These are phyloP conservation scores for Niveomyces coronatus DNA, from an alignment of 2,329 filamentous ascomycete species.

Conservation along the genomic window DNA sequence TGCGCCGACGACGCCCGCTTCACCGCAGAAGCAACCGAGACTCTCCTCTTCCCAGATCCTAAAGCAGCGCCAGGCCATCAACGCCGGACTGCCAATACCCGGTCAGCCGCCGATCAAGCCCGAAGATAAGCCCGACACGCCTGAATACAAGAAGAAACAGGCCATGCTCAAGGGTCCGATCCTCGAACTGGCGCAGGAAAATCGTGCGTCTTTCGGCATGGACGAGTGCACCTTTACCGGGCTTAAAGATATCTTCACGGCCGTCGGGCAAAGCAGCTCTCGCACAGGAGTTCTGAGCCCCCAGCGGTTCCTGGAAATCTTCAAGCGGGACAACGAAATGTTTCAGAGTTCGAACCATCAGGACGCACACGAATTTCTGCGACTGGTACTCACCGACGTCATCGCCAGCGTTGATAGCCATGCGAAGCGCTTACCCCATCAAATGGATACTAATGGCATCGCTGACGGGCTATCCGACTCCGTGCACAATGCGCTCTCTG, in stretches of 20 bases:
- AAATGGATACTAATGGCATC: slow-evolving; percentile 30
- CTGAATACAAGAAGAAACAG: slow-evolving; percentile 97
- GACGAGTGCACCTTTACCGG: slow-evolving; percentile 90
- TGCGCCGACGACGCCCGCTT: slow-evolving; percentile 33
- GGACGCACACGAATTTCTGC: slow-evolving; percentile 95
- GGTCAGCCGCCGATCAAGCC: slow-evolving; percentile 51
- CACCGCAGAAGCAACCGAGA: slow-evolving; percentile 36
- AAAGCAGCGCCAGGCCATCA: slow-evolving; percentile 45
- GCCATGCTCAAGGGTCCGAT: slow-evolving; percentile 82
- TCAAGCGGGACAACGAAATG: slow-evolving; percentile 93
- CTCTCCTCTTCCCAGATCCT: slow-evolving; percentile 44
- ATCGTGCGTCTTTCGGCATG: slow-evolving; percentile 76
- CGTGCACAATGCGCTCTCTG: slow-evolving; percentile 30
- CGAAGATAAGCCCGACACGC: slow-evolving; percentile 88
- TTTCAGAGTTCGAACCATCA: slow-evolving; percentile 97
- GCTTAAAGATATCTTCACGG: slow-evolving; percentile 91
- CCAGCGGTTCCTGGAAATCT: slow-evolving; percentile 83
- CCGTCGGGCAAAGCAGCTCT: slow-evolving; percentile 69
- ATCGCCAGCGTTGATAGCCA: slow-evolving; percentile 90
- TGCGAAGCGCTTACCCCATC: slow-evolving; percentile 52
- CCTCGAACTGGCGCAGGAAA: slow-evolving; percentile 74
- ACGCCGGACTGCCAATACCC: slow-evolving; percentile 42
- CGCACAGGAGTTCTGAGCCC: slow-evolving; percentile 87
- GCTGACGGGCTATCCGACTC: slow-evolving; percentile 38
- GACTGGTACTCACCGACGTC: slow-evolving; percentile 88